Evolutionary conservation across 306 rosid species (phyloP).

Genomic region (Begonia loranthoides): DNA sequence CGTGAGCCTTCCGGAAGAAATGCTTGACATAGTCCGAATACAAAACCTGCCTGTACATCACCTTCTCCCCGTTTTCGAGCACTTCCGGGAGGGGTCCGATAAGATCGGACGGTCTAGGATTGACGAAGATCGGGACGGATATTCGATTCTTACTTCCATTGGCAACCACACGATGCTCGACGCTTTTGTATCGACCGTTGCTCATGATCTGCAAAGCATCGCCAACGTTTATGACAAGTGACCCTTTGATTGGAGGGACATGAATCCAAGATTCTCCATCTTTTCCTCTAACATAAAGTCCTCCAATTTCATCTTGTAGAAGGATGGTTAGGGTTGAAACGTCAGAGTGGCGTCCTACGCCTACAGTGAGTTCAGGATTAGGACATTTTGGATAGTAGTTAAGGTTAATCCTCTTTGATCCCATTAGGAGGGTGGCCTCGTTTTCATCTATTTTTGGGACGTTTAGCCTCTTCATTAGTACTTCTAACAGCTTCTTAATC

Average conservation of each 20-base stretch:
- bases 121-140: conserved; percentile 45
- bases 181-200: conserved; percentile 46
- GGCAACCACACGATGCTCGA: conserved; percentile 39
- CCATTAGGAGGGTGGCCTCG: conserved; percentile 7
- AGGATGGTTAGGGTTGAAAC: conserved; percentile 44
- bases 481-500: conserved; percentile 20
- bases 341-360: conserved; percentile 49
- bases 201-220: conserved; percentile 30
- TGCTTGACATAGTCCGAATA: conserved; percentile 43
- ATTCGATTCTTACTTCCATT: conserved; percentile 34
- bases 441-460: conserved; percentile 19
- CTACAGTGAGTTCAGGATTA: conserved; percentile 29
- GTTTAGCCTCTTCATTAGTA: conserved; percentile 27
- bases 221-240: conserved; percentile 46
- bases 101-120: conserved; percentile 23
- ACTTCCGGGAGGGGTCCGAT: conserved; percentile 34
- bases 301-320: conserved; percentile 45
- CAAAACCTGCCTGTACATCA: conserved; percentile 25
- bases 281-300: conserved; percentile 23
- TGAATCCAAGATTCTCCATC: conserved; percentile 26
- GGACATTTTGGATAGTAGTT: conserved; percentile 45
- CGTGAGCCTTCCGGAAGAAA: conserved; percentile 43
- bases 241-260: conserved; percentile 29
- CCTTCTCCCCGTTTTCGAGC: conserved; percentile 26
- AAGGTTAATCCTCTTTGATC: conserved; percentile 26